Conservation (phyloP, 2,329 filamentous ascomycete species). For the Arthrobotrys conoides region DNA sequence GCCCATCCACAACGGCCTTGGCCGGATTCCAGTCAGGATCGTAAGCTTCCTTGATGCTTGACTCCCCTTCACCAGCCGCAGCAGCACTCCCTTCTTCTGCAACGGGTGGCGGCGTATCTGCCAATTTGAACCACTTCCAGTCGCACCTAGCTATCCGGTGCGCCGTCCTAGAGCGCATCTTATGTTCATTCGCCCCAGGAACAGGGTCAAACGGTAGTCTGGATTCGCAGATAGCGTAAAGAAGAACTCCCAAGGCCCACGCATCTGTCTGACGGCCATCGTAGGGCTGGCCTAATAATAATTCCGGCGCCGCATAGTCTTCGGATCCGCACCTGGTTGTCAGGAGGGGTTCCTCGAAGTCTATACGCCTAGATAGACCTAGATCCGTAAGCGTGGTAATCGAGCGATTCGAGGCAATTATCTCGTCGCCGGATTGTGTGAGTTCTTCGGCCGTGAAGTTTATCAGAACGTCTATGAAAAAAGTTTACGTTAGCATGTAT, state of each 20-base stretch:
- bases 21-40: conserved; percentile 79
- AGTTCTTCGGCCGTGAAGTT: conserved; percentile 77
- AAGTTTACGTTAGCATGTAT: conserved; percentile 37
- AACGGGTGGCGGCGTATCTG: conserved; percentile 53
- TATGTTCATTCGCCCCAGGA: conserved; percentile 81
- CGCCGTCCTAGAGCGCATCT: conserved; percentile 84
- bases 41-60: conserved; percentile 71
- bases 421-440: conserved; percentile 74
- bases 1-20: conserved; percentile 83
- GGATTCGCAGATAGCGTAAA: conserved; percentile 95
- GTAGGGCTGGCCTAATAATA: conserved; percentile 94
- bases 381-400: conserved; percentile 92
- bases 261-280: conserved; percentile 92
- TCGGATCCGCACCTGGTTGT: conserved; percentile 95
- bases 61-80: conserved; percentile 75
- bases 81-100: conserved; percentile 86
- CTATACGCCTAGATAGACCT: conserved; percentile 86
- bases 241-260: conserved; percentile 92
- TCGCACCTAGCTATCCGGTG: conserved; percentile 96
- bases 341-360: conserved; percentile 84
- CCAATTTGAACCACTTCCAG: conserved; percentile 86
- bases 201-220: conserved; percentile 91
- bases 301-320: conserved; percentile 96
- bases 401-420: conserved; percentile 81
- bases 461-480: conserved; percentile 82